Evolutionary conservation across 140 eudicot genomes (phyloP), one percentile per base, ranked within the genome.

Genomic region (Anethum foeniculum): DNA sequence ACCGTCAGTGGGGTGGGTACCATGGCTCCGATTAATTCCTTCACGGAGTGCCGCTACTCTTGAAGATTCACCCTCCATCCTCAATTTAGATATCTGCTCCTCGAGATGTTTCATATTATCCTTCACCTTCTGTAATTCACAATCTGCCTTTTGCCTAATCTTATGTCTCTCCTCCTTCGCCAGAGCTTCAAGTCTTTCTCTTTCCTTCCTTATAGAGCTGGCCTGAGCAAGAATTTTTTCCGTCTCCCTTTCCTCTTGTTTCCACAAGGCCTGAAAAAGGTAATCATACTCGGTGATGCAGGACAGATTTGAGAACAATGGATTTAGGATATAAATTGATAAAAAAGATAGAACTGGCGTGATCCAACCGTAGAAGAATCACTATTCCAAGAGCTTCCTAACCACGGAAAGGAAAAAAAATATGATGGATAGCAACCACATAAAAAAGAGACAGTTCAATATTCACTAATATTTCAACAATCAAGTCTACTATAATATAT

Each of bases 181-280:
- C 79, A 71, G 5, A 25, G 87, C 83, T 39, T 81, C 83, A 6
- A 79, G 83, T 73, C 73, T 82, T 77, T 87, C 87, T 51, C 82
- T 88, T 80, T 87, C 86, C 10, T 73, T 79, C 52, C 34, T 84
- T 12, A 84, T 30, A 8, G 84, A 34, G 56, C 80, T 85, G 7
- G 85, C 79, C 68, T 81, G 81, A 5, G 13, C 41, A 36, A 75
- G 51, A 76, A 76, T n/a, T 82, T 82, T 85, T 7, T 16, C 76
- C 58, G 77, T 83, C 81, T 83, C 91, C 85, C 46, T 85, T 74
- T 88, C 91, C 83, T 90, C 96, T 15, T 88, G 78, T 75, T 78
- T 82, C 74, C 82, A 46, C 41, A 80, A 77, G 56, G 75, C 87
- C 97, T 92, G 86, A 75, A 81, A 71, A 71, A 71, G 10, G 2